A percentile compares a stretch with the other conserved stretches of the same genome.
These are phyloP conservation scores for Oxyria digyna DNA, from an alignment of 148 eudicot genomes.

Conservation along the genomic window DNA sequence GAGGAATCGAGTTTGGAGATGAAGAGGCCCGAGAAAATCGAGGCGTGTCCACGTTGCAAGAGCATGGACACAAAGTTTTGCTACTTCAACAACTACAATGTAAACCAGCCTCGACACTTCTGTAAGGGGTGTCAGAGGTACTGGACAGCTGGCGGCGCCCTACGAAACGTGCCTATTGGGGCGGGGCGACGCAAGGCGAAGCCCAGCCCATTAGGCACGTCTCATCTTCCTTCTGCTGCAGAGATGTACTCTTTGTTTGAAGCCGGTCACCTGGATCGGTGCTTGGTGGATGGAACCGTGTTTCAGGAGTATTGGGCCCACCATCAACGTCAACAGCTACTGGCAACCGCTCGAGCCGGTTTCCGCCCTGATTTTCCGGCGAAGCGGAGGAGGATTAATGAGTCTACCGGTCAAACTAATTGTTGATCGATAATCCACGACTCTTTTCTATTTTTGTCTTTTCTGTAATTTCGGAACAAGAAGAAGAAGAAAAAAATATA, in stretches of 20 bases:
- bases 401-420: background rate
- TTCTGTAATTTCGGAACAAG: background rate
- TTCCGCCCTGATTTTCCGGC: slow-evolving; percentile 4
- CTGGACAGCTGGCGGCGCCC: slow-evolving; percentile 4
- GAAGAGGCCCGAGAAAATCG: background rate
- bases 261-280: background rate
- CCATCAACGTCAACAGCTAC: background rate
- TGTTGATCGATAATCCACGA: background rate
- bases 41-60: background rate
- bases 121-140: background rate
- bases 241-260: background rate
- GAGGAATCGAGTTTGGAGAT: background rate
- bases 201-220: background rate
- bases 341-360: background rate
- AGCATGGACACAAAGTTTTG: slow-evolving; percentile 4
- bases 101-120: slow-evolving; percentile 1
- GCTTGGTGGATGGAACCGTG: background rate
- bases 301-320: slow-evolving; percentile 3
- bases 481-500: background rate
- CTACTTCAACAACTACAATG: slow-evolving; percentile 2
- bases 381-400: slow-evolving; percentile 3
- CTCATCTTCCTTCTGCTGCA: background rate
- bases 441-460: background rate
- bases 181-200: background rate
- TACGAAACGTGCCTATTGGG: background rate